Evolutionary conservation across 2,329 filamentous ascomycete genomes (phyloP), one percentile per base, ranked within the genome.

Genomic region (Cladophialophora yegresii): DNA sequence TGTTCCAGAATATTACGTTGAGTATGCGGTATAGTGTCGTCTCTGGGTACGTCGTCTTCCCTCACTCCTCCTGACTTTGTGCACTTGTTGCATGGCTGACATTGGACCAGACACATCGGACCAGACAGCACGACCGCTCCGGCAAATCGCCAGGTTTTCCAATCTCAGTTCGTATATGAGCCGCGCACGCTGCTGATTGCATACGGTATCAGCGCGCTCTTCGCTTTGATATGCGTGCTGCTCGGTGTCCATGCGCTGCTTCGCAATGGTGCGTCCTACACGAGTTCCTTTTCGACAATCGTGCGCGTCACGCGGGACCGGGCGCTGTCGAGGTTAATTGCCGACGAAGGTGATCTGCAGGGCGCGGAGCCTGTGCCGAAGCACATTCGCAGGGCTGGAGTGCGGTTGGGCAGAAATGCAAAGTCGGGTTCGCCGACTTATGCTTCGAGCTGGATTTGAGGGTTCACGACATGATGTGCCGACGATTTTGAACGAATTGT

Each of bases 1-100:
- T 67, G 47, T 65, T 65, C 53, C 65, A 63, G 49, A 67, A 67
- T 49, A 62, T 65, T 10, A 67, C 62, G 16, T 16, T 67, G 22
- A 65, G 65, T 43, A 64, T 65, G 61, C 55, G 50, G 16, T 65
- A 61, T 23, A 36, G 63, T 12, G 45, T 65, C 3, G 13, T 62
- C 16, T 28, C 51, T 22, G 63, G 63, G 63, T 62, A 65, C 26
- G 54, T 62, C 12, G 12, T 12, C 40, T 30, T 10, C 32, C 9
- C 33, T 20, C 9, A 36, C 20, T 13, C n/a, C n/a, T n/a, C n/a
- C 56, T 40, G 28, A 50, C 3, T 40, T 13, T 7, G 33, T 6
- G 16, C 36, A 13, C 9, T 22, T 36, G n/a, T 28, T 28, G 26
- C 13, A 22, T n/a, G n/a, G 33, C 23, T 53, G 50, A 53, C 50